Conservation (phyloP, 2,329 filamentous ascomycete species). For the Dothistroma septosporum region DNA sequence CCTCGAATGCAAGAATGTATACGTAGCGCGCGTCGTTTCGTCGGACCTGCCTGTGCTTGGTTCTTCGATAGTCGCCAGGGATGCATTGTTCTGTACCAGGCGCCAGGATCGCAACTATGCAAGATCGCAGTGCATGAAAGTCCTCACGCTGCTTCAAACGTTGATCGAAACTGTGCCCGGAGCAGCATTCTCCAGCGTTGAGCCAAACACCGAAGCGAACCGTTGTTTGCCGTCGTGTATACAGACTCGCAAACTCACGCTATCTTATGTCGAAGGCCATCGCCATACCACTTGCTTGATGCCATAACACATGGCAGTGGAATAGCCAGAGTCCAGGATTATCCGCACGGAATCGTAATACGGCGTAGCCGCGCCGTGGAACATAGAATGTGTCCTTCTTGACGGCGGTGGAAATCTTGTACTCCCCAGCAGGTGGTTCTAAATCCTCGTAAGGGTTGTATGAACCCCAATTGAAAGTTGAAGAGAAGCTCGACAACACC, state of each 20-base stretch:
- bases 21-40: not conserved
- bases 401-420: constrained; percentile 18
- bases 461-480: constrained; percentile 23
- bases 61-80: not conserved
- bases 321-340: constrained; percentile 40
- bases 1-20: not conserved
- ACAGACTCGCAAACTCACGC: not conserved
- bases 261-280: constrained; percentile 23
- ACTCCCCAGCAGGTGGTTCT: constrained; percentile 23
- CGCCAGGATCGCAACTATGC: not conserved
- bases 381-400: constrained; percentile 38
- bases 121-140: not conserved
- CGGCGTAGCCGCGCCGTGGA: constrained; percentile 36
- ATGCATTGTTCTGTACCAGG: not conserved
- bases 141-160: too few relatives aligned
- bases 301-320: constrained; percentile 40
- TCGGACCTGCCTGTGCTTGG: not conserved
- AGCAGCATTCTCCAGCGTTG: too few relatives aligned
- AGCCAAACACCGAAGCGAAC: too few relatives aligned
- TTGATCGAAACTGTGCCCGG: too few relatives aligned
- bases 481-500: constrained; percentile 24
- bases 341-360: constrained; percentile 36
- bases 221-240: too few relatives aligned
- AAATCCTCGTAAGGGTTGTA: constrained; percentile 24
- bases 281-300: constrained; percentile 18